Percentiles rank a stretch among this genome's conserved stretches.
phyloP scores from a whole-genome alignment of 371 early-diverging fungal genomes.

The Syncephalastrum monosporum region DNA sequence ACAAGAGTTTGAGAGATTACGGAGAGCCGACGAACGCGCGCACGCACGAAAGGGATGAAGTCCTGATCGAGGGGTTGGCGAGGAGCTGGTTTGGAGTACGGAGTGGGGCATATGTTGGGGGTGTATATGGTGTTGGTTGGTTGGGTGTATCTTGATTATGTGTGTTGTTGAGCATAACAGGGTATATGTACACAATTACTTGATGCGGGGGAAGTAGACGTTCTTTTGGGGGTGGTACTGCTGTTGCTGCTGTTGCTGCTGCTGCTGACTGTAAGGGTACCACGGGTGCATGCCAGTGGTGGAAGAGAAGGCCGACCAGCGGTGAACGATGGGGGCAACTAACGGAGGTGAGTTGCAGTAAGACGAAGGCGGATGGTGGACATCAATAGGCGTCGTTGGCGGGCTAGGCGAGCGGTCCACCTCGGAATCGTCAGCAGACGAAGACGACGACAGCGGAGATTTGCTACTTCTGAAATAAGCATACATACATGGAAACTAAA shows the following conservation, averaged over 20 bases:
- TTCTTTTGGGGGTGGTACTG: too few relatives aligned
- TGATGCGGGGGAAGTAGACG: too few relatives aligned
- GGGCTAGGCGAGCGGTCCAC: slow-evolving; percentile 32
- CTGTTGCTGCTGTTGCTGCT: slow-evolving; percentile 5
- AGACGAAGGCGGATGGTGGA: slow-evolving; percentile 12
- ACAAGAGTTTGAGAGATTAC: not conserved
- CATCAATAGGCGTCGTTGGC: slow-evolving; percentile 21
- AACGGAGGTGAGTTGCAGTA: slow-evolving; percentile 17
- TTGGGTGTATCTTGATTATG: too few relatives aligned
- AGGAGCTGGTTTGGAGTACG: too few relatives aligned
- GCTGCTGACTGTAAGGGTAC: slow-evolving; percentile 10
- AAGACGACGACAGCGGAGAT: slow-evolving; percentile 24
- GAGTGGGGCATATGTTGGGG: too few relatives aligned
- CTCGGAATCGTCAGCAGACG: slow-evolving; percentile 37
- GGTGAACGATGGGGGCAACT: slow-evolving; percentile 22
- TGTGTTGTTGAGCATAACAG: too few relatives aligned
- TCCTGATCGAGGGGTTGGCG: too few relatives aligned
- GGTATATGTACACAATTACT: too few relatives aligned
- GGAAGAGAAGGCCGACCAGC: slow-evolving; percentile 7
- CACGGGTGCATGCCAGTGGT: slow-evolving; percentile 5
- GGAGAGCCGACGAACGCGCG: not conserved
- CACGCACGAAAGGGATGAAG: too few relatives aligned
- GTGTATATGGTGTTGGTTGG: too few relatives aligned
- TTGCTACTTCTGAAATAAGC: slow-evolving; percentile 4
- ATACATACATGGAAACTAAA: slow-evolving; percentile 2